Evolutionary conservation across 305 asterid genomes (phyloP), one percentile per base, ranked within the genome.

Genomic region (Andrographis paniculata): DNA sequence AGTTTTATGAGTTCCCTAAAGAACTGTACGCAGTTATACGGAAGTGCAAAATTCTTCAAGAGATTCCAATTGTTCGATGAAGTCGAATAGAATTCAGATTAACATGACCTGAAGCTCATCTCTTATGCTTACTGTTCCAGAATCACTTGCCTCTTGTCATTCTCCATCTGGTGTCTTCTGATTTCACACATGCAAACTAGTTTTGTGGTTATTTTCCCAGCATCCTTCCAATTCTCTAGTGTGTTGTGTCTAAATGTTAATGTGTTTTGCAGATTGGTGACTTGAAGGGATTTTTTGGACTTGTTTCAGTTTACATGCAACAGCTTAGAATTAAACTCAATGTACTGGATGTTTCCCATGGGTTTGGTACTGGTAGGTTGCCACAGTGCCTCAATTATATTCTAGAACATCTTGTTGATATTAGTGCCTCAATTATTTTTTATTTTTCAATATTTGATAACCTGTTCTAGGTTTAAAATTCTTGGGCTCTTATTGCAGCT

Each of bases 261-360:
- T 35, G 22, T 53, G 43, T 14, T 60, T 28, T 67, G 75, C 82
- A 84, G 93, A 52, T 84, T 63, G 95, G 95, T 54, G 93, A 84
- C 58, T 53, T 77, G 61, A 84, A 84, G 67, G 95, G 93, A 33
- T 23, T 84, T 33, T 78, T 75, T 50, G 95, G 95, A 56, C 75
- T 84, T 38, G 42, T 74, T 62, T 65, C 58, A 70, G 84, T 73
- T 45, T 62, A 53, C 66, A 61, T 84, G 67, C 71, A 77, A 41
- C 22, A 59, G 65, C 77, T 84, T 21, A 73, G 95, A 62, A 43
- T 68, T 52, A 84, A 84, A 62, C 61, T 84, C 22, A 73, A 80
- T 67, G 80, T 75, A 23, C 54, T 84, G 42, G 95, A 84, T 62
- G 17, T 45, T 44, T 48, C 83, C 62, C 75, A 75, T 53, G 95